These are phyloP conservation scores for Globisporangium acanthophoron DNA, from an alignment of 352 stramenopile species.

Conservation along the genomic window DNA sequence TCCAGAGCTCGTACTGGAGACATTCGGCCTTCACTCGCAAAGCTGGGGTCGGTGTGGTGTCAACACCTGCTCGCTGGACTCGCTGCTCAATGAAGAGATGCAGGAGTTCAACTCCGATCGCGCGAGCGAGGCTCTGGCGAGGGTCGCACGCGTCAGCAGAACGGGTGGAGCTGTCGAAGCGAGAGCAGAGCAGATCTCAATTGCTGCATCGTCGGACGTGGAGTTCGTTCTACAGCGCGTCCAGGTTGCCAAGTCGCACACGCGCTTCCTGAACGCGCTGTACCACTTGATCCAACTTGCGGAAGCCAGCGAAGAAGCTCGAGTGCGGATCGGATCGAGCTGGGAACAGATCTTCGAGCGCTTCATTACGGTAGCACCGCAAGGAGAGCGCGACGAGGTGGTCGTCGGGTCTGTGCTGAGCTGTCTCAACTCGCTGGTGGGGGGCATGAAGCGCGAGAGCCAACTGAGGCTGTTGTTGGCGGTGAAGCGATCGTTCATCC, in stretches of 20 bases:
- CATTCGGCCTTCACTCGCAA: slow-evolving; percentile 36
- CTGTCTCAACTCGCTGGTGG: slow-evolving; percentile 29
- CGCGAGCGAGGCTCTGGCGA: not conserved
- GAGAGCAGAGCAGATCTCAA: not conserved
- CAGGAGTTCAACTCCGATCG: not conserved
- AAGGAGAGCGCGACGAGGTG: slow-evolving; percentile 50
- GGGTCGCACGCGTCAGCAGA: not conserved
- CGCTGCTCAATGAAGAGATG: slow-evolving; percentile 1
- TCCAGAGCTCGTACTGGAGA: slow-evolving; percentile 10
- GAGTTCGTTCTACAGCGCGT: slow-evolving; percentile 23
- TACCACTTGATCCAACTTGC: slow-evolving; percentile 49
- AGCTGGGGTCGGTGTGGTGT: slow-evolving; percentile 33
- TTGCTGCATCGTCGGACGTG: slow-evolving; percentile 18
- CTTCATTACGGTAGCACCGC: slow-evolving; percentile 31
- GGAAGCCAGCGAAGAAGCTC: slow-evolving; percentile 14
- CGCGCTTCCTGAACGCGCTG: slow-evolving; percentile 54
- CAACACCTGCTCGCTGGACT: slow-evolving; percentile 15
- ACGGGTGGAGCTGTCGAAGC: not conserved
- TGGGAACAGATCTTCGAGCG: slow-evolving; percentile 48
- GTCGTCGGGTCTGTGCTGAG: slow-evolving; percentile 39
- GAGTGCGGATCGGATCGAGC: slow-evolving; percentile 19
- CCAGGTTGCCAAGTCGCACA: slow-evolving; percentile 41
- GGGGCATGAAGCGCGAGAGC: slow-evolving; percentile 23
- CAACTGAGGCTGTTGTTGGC: slow-evolving; percentile 46
- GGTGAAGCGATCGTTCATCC: slow-evolving; percentile 45